Evolutionary conservation across 371 early-diverging fungal species (phyloP).

Genomic region (Rhizopus arrhizus): DNA sequence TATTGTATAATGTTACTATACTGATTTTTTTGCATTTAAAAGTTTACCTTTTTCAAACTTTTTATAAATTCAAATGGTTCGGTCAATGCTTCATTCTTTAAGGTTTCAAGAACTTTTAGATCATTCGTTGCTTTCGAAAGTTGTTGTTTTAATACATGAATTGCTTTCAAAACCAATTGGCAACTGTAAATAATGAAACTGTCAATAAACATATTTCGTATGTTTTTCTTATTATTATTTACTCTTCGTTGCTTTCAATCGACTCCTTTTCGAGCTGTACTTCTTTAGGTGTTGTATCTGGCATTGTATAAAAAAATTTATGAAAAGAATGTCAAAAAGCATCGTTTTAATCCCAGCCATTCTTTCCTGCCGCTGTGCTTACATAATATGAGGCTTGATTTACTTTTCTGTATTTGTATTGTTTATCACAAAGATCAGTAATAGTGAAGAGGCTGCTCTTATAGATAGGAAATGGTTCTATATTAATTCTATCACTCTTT

Average conservation of each 20-base stretch:
- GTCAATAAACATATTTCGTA: not conserved
- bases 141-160: constrained; percentile 47
- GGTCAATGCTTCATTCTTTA: constrained; percentile 52
- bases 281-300: constrained; percentile 16
- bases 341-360: not conserved
- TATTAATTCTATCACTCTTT: too few species aligned
- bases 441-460: too few species aligned
- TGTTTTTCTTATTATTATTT: constrained; percentile 2
- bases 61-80: constrained; percentile 56
- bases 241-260: constrained; percentile 45
- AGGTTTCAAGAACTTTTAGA: constrained; percentile 36
- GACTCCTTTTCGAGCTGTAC: constrained; percentile 1
- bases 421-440: not conserved
- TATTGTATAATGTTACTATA: constrained; percentile 6
- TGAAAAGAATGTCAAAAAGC: not conserved
- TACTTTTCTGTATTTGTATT: not conserved
- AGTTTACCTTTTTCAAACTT: constrained; percentile 50
- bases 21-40: not conserved
- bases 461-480: too few species aligned
- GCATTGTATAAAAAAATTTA: constrained; percentile 6
- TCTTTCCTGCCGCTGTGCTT: too few species aligned
- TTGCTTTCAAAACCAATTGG: constrained; percentile 32
- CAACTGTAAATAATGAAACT: constrained; percentile 27
- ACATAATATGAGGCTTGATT: too few species aligned
- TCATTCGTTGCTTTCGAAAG: constrained; percentile 50